Base-by-base conservation (phyloP, 2,329 filamentous ascomycete species). In the Herpotrichia juniperi region DNA sequence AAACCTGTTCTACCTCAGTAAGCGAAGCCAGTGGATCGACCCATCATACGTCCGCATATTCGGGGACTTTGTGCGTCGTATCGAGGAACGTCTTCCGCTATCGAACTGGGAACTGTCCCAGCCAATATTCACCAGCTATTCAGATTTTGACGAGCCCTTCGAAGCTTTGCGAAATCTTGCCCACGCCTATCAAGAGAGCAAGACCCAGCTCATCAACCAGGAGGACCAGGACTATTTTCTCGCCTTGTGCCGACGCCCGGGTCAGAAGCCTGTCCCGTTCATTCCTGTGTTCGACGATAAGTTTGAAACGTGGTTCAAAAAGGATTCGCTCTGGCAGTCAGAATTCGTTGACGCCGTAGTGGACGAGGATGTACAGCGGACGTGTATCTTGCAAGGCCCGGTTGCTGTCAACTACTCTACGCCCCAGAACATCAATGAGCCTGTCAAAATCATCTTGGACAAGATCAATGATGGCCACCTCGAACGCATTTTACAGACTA, bases 1-100 rank as follows among this genome's bases (percentile, higher is more conserved):
- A 4, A 90, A 94, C 58, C 83, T 97, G 51, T 89, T 96, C 76
- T 97, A 93, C 67, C 89, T 97, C 69, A 91, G 91, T 78, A 91
- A 96, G 72, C 89, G 96, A 78, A 84, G 86, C 63, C 86, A 92
- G 57, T 97, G 93, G 93, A 96, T 97, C 54, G 93, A 97, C 69
- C 81, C 84, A 25, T 91, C 91, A 0, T 89, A 90, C 63, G 83
- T 83, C 53, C 87, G 83, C 61, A 83, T 97, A 43, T 91, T 90
- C 7, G 91, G 89, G 42, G 91, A 96, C 74, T 96, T 96, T 75
- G 92, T 96, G 62, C 90, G 91, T 68, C 46, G 54, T 11, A 42
- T 57, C 19, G 50, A 50, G 10, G 53, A 56, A n/a, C 50, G 59
- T 25, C 35, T 57, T 17, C 40, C 51, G 9, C 24, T 52, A 14